Conservation (phyloP, 225 moss, liverwort and hornwort genomes). For the Asterella californica region DNA sequence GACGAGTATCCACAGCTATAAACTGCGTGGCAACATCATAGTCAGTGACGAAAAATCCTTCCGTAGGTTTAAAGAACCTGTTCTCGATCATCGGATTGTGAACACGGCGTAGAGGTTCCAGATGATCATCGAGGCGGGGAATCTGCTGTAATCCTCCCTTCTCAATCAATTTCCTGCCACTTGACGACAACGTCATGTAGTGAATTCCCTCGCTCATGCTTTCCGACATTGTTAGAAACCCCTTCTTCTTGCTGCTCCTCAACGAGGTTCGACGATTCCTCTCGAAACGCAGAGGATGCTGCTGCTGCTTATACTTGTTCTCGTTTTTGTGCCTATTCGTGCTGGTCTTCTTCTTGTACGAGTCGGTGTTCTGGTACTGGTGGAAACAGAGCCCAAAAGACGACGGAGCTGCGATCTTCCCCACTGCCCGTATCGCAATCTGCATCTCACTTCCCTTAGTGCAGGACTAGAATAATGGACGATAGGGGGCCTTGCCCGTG, state of each 20-base stretch:
- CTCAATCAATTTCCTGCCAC: conserved; percentile 14
- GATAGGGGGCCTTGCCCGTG: too few relatives aligned
- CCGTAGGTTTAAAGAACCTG: conserved; percentile 18
- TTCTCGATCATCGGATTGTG: conserved; percentile 23
- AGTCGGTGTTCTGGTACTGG: background rate
- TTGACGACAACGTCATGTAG: background rate
- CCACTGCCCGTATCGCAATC: background rate
- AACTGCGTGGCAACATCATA: conserved; percentile 18
- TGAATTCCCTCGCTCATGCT: conserved; percentile 3
- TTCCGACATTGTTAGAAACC: conserved; percentile 6
- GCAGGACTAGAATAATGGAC: too few relatives aligned
- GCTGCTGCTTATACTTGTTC: background rate
- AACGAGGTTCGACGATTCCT: background rate
- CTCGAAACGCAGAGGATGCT: background rate
- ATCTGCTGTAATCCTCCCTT: conserved; percentile 20
- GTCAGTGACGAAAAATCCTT: conserved; percentile 29
- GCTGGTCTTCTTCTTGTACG: background rate
- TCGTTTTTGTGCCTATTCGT: background rate
- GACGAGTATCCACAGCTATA: conserved; percentile 22
- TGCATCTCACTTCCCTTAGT: background rate
- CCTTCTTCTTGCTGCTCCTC: background rate
- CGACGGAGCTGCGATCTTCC: background rate
- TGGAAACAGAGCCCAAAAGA: background rate
- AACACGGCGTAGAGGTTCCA: background rate
- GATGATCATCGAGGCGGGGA: conserved; percentile 24